These are phyloP conservation scores for Penicillium sclerotiorum DNA, from an alignment of 2,329 filamentous ascomycete species.

Conservation along the genomic window DNA sequence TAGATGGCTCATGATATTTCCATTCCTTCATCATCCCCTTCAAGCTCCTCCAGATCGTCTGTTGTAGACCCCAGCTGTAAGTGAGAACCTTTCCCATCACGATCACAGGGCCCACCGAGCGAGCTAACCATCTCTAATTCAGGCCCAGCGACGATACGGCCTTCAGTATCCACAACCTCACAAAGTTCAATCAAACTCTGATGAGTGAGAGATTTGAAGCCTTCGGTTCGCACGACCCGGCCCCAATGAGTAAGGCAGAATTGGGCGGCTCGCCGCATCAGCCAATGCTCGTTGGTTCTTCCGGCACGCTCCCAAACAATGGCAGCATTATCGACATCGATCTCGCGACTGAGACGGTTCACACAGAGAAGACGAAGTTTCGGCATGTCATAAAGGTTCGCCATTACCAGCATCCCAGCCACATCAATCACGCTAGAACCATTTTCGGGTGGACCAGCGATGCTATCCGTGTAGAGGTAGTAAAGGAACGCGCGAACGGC, in stretches of 20 bases:
- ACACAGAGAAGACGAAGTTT: slow-evolving; percentile 89
- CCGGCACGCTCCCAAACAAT: slow-evolving; percentile 95
- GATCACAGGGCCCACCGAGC: slow-evolving; percentile 49
- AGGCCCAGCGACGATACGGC: slow-evolving; percentile 85
- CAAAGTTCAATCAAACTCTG: slow-evolving; percentile 84
- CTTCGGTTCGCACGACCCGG: slow-evolving; percentile 83
- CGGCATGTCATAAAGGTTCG: slow-evolving; percentile 96
- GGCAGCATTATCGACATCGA: slow-evolving; percentile 92
- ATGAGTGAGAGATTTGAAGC: slow-evolving; percentile 79
- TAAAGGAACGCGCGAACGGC: slow-evolving; percentile 94
- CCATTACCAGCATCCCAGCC: slow-evolving; percentile 93
- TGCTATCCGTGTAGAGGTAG: slow-evolving; percentile 95
- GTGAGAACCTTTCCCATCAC: slow-evolving; percentile 34
- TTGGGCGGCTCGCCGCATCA: slow-evolving; percentile 80
- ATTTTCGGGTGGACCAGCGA: slow-evolving; percentile 62
- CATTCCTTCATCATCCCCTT: slow-evolving; percentile 53
- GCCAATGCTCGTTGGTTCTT: slow-evolving; percentile 88
- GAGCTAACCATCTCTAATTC: slow-evolving; percentile 69
- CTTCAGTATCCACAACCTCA: slow-evolving; percentile 90
- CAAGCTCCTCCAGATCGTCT: slow-evolving; percentile 45
- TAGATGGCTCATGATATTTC: slow-evolving; percentile 41
- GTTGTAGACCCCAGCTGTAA: slow-evolving; percentile 28
- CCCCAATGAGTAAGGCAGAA: slow-evolving; percentile 97
- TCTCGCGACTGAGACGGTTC: slow-evolving; percentile 82
- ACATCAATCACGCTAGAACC: slow-evolving; percentile 75